phyloP scores from a whole-genome alignment of 495 filamentous ascomycete species.

The Sphaerosporella brunnea region DNA sequence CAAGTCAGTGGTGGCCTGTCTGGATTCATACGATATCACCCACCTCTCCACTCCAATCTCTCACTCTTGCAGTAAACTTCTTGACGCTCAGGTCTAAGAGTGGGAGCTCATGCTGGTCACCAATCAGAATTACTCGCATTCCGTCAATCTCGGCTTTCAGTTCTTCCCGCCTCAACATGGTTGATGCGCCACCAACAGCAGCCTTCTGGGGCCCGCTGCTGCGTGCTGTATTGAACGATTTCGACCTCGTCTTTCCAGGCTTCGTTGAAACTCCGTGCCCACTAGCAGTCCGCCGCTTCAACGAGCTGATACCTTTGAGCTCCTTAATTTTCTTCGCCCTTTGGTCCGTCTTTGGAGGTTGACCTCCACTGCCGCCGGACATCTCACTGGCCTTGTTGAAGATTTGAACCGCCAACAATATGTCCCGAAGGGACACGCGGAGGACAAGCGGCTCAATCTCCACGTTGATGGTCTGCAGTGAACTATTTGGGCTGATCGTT shows the following conservation, averaged over 20 bases:
- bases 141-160: slow-evolving; percentile 69
- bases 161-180: slow-evolving; percentile 60
- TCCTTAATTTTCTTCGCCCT: slow-evolving; percentile 50
- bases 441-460: slow-evolving; percentile 88
- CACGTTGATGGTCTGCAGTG: slow-evolving; percentile 59
- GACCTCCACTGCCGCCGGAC: slow-evolving; percentile 37
- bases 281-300: slow-evolving; percentile 42
- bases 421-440: slow-evolving; percentile 79
- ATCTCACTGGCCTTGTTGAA: slow-evolving; percentile 83
- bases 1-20: slow-evolving; percentile 5
- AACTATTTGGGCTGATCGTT: slow-evolving; percentile 40
- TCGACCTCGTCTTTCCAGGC: slow-evolving; percentile 32
- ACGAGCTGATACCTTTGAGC: slow-evolving; percentile 33
- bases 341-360: slow-evolving; percentile 26
- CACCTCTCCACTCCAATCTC: slow-evolving; percentile 68
- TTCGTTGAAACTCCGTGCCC: slow-evolving; percentile 37
- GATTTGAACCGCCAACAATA: slow-evolving; percentile 83
- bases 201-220: slow-evolving; percentile 22
- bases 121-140: slow-evolving; percentile 83
- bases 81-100: slow-evolving; percentile 89
- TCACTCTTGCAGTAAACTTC: slow-evolving; percentile 62
- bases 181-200: slow-evolving; percentile 28
- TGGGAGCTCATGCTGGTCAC: slow-evolving; percentile 85
- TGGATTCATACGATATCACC: slow-evolving; percentile 2
- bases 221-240: slow-evolving; percentile 28